Conservation (phyloP, 306 rosid species). For the Quercus cerris region DNA sequence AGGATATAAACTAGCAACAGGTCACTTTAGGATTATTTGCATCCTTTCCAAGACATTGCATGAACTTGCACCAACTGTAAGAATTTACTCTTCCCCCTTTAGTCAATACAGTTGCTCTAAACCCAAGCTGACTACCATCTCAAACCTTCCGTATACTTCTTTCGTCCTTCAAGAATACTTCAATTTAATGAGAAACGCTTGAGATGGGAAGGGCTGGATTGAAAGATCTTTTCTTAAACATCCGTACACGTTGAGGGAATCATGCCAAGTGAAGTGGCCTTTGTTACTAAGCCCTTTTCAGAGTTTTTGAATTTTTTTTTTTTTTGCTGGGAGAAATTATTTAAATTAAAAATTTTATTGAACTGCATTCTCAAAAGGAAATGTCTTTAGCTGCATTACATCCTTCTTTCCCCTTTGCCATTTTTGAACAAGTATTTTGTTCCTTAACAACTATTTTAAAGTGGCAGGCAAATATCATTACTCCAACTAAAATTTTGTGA, state of each 20-base stretch:
- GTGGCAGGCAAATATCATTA: background rate
- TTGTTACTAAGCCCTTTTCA: background rate
- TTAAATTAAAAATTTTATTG: background rate
- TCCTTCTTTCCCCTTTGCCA: background rate
- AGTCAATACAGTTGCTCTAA: background rate
- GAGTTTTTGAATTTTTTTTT: background rate
- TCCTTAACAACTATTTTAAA: background rate
- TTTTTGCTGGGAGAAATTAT: background rate
- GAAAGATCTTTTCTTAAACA: background rate
- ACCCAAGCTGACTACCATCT: background rate
- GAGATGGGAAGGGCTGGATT: background rate
- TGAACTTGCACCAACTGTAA: background rate
- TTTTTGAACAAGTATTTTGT: background rate
- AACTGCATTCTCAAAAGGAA: background rate
- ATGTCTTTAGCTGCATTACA: background rate
- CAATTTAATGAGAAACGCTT: background rate
- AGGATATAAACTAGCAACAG: background rate
- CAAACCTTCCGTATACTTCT: background rate
- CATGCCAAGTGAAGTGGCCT: background rate
- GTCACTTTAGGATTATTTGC: no score
- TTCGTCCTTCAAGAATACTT: background rate
- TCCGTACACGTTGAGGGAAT: background rate
- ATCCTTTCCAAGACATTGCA: no score
- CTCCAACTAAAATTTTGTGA: background rate
- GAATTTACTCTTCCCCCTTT: background rate